These are phyloP conservation scores for Massariosphaeria phaeospora DNA, from an alignment of 495 filamentous ascomycete species.

Conservation along the genomic window DNA sequence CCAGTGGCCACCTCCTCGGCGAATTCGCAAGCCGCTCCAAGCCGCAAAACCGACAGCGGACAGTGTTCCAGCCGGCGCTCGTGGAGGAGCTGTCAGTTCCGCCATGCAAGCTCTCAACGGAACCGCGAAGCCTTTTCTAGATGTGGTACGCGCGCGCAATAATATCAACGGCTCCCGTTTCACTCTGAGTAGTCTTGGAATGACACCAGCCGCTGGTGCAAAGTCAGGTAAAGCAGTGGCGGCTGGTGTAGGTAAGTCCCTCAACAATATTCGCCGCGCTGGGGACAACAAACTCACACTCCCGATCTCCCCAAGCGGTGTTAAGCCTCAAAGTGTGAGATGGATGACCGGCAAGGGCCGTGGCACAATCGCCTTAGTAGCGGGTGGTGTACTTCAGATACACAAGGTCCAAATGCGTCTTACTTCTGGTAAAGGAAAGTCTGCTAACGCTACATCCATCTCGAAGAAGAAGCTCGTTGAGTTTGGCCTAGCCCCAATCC, in stretches of 20 bases:
- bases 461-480: slow-evolving; percentile 32
- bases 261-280: slow-evolving; percentile 72
- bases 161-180: slow-evolving; percentile 42
- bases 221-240: slow-evolving; percentile 75
- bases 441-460: slow-evolving; percentile 24
- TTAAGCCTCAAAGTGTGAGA: slow-evolving; percentile 25
- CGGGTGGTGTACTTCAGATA: slow-evolving; percentile 32
- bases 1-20: slow-evolving; percentile 82
- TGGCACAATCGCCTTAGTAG: slow-evolving; percentile 30
- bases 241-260: slow-evolving; percentile 74
- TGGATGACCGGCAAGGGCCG: slow-evolving; percentile 36
- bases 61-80: slow-evolving; percentile 12
- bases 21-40: slow-evolving; percentile 34
- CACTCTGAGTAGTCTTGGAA: slow-evolving; percentile 51
- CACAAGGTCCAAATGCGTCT: slow-evolving; percentile 27
- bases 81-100: slow-evolving; percentile 27
- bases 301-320: slow-evolving; percentile 31
- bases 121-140: slow-evolving; percentile 24
- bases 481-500: slow-evolving; percentile 24
- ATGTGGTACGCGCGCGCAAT: slow-evolving; percentile 32
- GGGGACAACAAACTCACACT: slow-evolving; percentile 81
- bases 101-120: slow-evolving; percentile 33
- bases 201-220: slow-evolving; percentile 61
- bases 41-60: slow-evolving; percentile 26
- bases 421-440: slow-evolving; percentile 29